phyloP scores from a whole-genome alignment of 306 rosid genomes.

The Begonia masoniana region DNA sequence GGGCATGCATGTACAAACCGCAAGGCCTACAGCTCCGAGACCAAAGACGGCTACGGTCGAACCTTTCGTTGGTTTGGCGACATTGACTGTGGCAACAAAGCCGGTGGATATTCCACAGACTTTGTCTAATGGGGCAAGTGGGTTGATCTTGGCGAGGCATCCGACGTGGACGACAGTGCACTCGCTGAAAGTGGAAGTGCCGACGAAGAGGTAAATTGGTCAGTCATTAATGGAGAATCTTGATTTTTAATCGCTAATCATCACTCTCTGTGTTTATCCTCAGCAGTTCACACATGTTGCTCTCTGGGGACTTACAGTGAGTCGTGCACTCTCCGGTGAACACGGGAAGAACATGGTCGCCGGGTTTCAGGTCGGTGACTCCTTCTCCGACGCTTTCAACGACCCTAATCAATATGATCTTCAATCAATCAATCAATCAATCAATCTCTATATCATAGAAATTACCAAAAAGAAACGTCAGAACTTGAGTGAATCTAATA shows the following conservation, averaged over 20 bases:
- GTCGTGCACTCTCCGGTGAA: conserved; percentile 27
- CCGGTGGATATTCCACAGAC: no score
- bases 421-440: no score
- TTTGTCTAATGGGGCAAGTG: conserved; percentile 25
- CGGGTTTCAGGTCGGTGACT: conserved; percentile 12
- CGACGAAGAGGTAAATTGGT: conserved; percentile 27
- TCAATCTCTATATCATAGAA: neutral
- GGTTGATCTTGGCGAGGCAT: conserved; percentile 31
- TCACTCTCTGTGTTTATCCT: conserved; percentile 23
- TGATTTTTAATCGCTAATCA: conserved; percentile 23
- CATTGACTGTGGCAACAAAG: no score
- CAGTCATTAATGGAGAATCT: conserved; percentile 27
- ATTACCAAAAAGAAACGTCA: neutral
- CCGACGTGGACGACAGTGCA: conserved; percentile 10
- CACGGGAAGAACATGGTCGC: conserved; percentile 29
- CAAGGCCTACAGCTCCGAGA: no score
- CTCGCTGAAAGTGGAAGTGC: conserved; percentile 33
- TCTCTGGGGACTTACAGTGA: conserved; percentile 30
- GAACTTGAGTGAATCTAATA: neutral
- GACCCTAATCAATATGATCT: conserved; percentile 6
- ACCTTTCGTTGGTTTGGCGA: no score
- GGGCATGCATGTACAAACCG: no score
- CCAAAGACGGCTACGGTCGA: no score
- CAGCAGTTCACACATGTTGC: conserved; percentile 27
- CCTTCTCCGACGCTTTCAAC: conserved; percentile 35